Evolutionary conservation across 805 yeast species (phyloP).

Genomic region (Yarrowia keelungensis): DNA sequence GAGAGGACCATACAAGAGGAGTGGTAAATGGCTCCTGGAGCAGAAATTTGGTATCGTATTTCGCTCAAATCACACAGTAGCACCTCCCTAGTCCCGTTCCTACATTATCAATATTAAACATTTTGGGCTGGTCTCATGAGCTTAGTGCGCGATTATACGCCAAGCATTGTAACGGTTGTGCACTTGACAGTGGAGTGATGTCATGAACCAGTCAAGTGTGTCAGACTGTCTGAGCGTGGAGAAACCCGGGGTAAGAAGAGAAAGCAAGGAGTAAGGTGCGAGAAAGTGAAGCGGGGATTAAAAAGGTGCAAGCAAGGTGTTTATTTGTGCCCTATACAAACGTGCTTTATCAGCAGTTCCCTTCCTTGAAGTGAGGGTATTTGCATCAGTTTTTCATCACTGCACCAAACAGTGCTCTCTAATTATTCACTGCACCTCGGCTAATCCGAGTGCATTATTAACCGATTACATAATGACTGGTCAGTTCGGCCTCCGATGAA

Average conservation of each 20-base stretch:
- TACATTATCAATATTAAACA: neutral
- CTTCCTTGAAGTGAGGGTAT: too few relatives aligned
- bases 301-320: neutral
- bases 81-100: too few relatives aligned
- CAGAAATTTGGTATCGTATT: too few relatives aligned
- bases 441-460: neutral
- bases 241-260: neutral
- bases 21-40: too few relatives aligned
- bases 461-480: too few relatives aligned
- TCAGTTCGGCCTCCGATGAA: too few relatives aligned
- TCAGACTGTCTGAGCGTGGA: neutral
- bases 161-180: conserved; percentile 18
- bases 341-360: too few relatives aligned
- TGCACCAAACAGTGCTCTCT: neutral
- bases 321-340: neutral
- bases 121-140: conserved; percentile 20
- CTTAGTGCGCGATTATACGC: conserved; percentile 34
- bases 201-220: too few relatives aligned
- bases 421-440: neutral
- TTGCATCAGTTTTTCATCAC: too few relatives aligned
- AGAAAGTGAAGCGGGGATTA: too few relatives aligned
- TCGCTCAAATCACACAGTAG: too few relatives aligned
- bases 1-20: neutral
- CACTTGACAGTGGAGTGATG: neutral
- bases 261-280: too few relatives aligned